Conservation (phyloP, 768 basidiomycete species). For the Rhodocollybia butyracea region DNA sequence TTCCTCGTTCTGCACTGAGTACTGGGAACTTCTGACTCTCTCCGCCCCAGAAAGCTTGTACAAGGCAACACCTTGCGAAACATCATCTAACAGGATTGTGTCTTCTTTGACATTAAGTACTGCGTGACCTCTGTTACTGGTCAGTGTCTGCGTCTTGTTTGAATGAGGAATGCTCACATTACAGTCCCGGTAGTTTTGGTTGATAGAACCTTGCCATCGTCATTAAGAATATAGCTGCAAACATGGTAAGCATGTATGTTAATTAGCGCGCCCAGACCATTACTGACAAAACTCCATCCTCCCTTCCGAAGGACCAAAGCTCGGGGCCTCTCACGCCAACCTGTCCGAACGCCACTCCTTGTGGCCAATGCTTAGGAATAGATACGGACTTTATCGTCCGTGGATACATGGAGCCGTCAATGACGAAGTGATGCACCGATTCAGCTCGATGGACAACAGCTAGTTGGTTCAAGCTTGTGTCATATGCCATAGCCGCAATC, state of each 20-base stretch:
- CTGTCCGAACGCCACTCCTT: background rate
- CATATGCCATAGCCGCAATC: background rate
- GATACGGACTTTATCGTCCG: background rate
- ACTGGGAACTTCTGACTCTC: background rate
- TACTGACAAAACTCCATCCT: conserved; percentile 1
- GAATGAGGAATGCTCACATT: background rate
- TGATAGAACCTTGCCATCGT: background rate
- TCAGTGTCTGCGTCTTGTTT: background rate
- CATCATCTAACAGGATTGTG: background rate
- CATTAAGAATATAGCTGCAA: background rate
- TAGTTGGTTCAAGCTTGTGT: background rate
- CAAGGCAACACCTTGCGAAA: background rate
- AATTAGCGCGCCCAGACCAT: background rate
- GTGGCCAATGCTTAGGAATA: background rate
- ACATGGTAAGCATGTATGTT: background rate
- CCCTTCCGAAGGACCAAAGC: background rate
- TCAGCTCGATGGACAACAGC: background rate
- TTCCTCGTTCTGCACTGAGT: background rate
- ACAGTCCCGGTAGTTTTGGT: background rate
- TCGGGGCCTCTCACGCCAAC: background rate
- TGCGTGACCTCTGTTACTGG: background rate
- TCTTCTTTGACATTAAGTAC: background rate
- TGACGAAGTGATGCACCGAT: background rate
- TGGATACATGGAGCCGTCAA: background rate
- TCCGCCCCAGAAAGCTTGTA: background rate